phyloP scores from a whole-genome alignment of 164 flowering plant species.

The Aristolochia fimbriata region DNA sequence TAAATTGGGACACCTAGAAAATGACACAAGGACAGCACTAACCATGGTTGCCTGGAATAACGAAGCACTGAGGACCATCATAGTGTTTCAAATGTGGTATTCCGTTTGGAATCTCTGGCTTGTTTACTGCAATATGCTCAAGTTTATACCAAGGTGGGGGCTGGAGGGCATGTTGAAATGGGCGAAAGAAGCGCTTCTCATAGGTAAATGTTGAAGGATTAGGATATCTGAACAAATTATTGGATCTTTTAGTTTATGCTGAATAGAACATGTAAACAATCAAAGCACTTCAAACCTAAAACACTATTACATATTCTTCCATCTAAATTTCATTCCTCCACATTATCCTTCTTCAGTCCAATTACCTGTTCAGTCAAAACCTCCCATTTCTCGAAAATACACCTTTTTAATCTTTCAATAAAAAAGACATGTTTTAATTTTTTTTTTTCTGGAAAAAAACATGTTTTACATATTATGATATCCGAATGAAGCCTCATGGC shows the following conservation, averaged over 20 bases:
- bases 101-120: slow-evolving; percentile 85
- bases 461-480: no score
- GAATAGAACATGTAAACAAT: background rate
- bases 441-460: background rate
- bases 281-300: no score
- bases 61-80: slow-evolving; percentile 90
- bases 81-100: slow-evolving; percentile 57
- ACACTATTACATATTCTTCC: no score
- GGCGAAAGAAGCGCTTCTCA: slow-evolving; percentile 83
- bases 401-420: background rate
- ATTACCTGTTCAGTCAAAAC: no score
- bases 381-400: no score
- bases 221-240: slow-evolving; percentile 57
- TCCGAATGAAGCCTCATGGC: no score
- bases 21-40: slow-evolving; percentile 12
- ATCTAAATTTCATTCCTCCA: no score
- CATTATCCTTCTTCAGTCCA: no score
- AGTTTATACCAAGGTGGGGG: slow-evolving; percentile 86
- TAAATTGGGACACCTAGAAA: no score
- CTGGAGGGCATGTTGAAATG: slow-evolving; percentile 97
- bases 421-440: no score
- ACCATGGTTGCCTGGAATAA: slow-evolving; percentile 99
- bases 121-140: slow-evolving; percentile 75
- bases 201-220: slow-evolving; percentile 96
- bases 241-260: slow-evolving; percentile 1